phyloP scores from a whole-genome alignment of 2,329 filamentous ascomycete species.

The Huntiella moniliformis region DNA sequence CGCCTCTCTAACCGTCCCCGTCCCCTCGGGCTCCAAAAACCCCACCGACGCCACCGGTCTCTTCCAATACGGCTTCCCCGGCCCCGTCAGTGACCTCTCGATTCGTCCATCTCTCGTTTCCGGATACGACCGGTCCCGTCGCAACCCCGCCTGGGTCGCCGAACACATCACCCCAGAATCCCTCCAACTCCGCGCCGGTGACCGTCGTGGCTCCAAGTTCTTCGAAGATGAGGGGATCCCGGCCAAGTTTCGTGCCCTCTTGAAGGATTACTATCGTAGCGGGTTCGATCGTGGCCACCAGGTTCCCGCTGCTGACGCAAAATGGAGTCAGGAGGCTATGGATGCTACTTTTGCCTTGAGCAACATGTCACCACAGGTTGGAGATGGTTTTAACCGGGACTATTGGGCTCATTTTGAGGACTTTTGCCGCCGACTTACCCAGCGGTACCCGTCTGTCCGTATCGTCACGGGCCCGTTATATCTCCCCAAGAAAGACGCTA shows the following conservation, averaged over 20 bases:
- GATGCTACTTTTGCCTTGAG: slow-evolving; percentile 80
- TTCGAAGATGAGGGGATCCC: slow-evolving; percentile 66
- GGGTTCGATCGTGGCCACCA: slow-evolving; percentile 95
- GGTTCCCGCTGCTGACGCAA: slow-evolving; percentile 87
- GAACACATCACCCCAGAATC: slow-evolving; percentile 92
- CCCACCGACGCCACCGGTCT: slow-evolving; percentile 58
- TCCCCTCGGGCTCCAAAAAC: slow-evolving; percentile 26
- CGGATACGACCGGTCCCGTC: slow-evolving; percentile 71
- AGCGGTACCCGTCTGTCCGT: slow-evolving; percentile 65
- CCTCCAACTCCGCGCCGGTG: slow-evolving; percentile 52
- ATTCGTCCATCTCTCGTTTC: slow-evolving; percentile 61
- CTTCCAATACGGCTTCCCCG: slow-evolving; percentile 80
- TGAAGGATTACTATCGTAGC: slow-evolving; percentile 86
- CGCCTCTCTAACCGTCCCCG: slow-evolving; percentile 18
- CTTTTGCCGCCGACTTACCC: slow-evolving; percentile 73
- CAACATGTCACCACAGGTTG: slow-evolving; percentile 98
- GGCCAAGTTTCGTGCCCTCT: slow-evolving; percentile 67
- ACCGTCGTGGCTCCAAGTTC: slow-evolving; percentile 71
- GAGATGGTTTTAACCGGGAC: slow-evolving; percentile 94
- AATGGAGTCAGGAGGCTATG: slow-evolving; percentile 90
- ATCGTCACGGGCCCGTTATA: slow-evolving; percentile 91
- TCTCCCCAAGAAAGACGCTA: slow-evolving; percentile 57
- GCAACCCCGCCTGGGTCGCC: slow-evolving; percentile 86
- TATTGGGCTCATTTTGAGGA: slow-evolving; percentile 99
- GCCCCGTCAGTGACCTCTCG: slow-evolving; percentile 69